Conservation (phyloP, 1,284 basidiomycete genomes). For the Ceratobasidium sp. region DNA sequence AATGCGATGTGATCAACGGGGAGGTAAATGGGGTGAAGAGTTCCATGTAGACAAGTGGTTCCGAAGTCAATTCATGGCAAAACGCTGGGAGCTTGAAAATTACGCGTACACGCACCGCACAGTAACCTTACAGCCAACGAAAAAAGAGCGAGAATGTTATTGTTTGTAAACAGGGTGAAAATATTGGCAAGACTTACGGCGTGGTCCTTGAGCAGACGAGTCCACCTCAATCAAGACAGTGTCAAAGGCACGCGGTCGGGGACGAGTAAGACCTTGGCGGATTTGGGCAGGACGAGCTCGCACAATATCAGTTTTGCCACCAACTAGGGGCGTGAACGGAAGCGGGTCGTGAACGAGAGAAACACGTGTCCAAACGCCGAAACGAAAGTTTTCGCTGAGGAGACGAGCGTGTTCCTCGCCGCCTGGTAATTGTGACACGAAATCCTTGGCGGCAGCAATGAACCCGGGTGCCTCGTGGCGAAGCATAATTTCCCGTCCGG, state of each 20-base stretch:
- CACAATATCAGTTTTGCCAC: neutral
- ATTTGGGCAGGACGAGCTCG: neutral
- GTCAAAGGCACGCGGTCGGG: too few relatives aligned
- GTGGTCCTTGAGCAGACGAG: too few relatives aligned
- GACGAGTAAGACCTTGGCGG: too few relatives aligned
- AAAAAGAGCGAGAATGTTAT: too few relatives aligned
- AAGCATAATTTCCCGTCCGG: neutral
- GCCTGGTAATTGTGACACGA: neutral
- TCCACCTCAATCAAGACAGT: too few relatives aligned
- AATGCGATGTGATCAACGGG: neutral
- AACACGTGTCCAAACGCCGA: neutral
- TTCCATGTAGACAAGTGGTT: neutral
- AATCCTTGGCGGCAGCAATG: neutral
- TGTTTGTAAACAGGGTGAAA: too few relatives aligned
- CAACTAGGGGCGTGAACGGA: conserved; percentile 8
- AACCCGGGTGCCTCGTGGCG: conserved; percentile 1
- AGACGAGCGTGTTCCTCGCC: neutral
- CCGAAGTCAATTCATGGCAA: neutral
- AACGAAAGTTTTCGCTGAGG: neutral
- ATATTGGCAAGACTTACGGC: too few relatives aligned
- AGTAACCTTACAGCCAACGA: too few relatives aligned
- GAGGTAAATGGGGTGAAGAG: neutral
- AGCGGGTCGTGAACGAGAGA: neutral
- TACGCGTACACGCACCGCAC: too few relatives aligned
- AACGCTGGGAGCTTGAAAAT: neutral